phyloP scores from a whole-genome alignment of 2,329 filamentous ascomycete genomes.

The Cladorrhinum sp. region DNA sequence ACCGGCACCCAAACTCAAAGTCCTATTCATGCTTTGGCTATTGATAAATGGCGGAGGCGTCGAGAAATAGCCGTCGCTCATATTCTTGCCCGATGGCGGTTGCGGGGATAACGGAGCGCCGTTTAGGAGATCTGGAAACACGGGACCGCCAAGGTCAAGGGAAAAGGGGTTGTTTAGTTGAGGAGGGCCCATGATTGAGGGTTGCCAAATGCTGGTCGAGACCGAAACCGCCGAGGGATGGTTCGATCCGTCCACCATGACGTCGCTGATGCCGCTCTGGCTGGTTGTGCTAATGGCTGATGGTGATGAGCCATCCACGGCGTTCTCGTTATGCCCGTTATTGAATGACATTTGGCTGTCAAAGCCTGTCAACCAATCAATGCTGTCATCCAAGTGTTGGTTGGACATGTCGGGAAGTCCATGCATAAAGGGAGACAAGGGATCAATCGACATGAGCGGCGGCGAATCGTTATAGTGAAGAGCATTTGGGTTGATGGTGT shows the following conservation, averaged over 20 bases:
- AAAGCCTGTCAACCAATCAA: slow-evolving; percentile 80
- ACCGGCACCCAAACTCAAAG: slow-evolving; percentile 60
- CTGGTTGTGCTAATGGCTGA: slow-evolving; percentile 94
- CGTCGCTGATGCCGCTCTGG: slow-evolving; percentile 85
- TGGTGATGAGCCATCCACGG: slow-evolving; percentile 88
- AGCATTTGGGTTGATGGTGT: slow-evolving; percentile 66
- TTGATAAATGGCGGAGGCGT: slow-evolving; percentile 72
- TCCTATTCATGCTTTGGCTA: slow-evolving; percentile 60
- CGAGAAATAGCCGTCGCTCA: slow-evolving; percentile 73
- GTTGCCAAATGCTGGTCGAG: slow-evolving; percentile 62
- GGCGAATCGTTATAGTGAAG: slow-evolving; percentile 83
- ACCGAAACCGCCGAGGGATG: slow-evolving; percentile 51
- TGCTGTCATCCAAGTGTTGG: slow-evolving; percentile 67
- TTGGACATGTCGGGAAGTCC: slow-evolving; percentile 56
- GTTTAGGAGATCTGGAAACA: slow-evolving; percentile 74
- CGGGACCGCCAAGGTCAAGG: slow-evolving; percentile 69
- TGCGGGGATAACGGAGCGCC: slow-evolving; percentile 75
- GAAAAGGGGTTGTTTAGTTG: slow-evolving; percentile 67
- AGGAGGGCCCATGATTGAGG: slow-evolving; percentile 65
- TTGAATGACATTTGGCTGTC: slow-evolving; percentile 72
- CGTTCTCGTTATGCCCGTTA: slow-evolving; percentile 65
- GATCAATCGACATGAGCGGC: slow-evolving; percentile 61
- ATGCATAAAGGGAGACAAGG: slow-evolving; percentile 56
- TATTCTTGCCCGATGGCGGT: slow-evolving; percentile 66
- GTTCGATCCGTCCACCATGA: slow-evolving; percentile 80